Conservation (phyloP, 495 filamentous ascomycete genomes). For the Pyronema domesticum region DNA sequence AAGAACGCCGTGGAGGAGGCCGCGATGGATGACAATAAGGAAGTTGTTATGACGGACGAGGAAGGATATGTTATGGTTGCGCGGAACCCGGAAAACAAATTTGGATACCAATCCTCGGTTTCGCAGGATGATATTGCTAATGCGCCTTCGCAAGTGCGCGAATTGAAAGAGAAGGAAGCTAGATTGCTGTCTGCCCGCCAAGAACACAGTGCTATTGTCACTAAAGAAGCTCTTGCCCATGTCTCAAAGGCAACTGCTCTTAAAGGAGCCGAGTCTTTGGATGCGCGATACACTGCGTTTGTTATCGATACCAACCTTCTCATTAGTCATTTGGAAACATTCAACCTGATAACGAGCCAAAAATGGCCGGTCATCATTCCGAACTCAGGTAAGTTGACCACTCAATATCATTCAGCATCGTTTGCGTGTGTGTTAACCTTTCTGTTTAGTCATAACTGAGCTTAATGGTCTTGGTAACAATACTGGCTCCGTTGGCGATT, state of each 20-base stretch:
- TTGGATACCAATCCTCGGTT: too few relatives aligned
- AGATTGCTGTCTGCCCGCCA: constrained; percentile 9
- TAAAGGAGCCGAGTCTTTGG: constrained; percentile 16
- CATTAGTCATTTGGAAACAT: constrained; percentile 17
- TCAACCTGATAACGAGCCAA: constrained; percentile 14
- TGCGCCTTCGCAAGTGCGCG: too few relatives aligned
- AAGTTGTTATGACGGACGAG: constrained; percentile 4
- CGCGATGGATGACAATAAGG: neutral
- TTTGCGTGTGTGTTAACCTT: too few relatives aligned
- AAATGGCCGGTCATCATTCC: constrained; percentile 21
- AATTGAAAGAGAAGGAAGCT: constrained; percentile 17
- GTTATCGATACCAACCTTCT: constrained; percentile 25
- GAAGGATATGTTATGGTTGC: constrained; percentile 11
- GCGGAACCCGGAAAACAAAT: constrained; percentile 12
- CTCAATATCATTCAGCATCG: too few relatives aligned
- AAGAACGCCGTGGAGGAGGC: neutral
- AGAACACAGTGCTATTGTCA: neutral
- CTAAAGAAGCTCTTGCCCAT: neutral
- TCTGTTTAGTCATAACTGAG: constrained; percentile 22
- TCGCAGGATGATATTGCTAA: too few relatives aligned
- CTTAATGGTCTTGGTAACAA: constrained; percentile 19
- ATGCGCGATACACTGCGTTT: constrained; percentile 17
- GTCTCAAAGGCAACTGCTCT: constrained; percentile 1
- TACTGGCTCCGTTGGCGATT: constrained; percentile 13
- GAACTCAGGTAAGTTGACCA: constrained; percentile 23